These are phyloP conservation scores for Colletotrichum chrysophilum DNA, from an alignment of 2,329 filamentous ascomycete species.

Conservation along the genomic window DNA sequence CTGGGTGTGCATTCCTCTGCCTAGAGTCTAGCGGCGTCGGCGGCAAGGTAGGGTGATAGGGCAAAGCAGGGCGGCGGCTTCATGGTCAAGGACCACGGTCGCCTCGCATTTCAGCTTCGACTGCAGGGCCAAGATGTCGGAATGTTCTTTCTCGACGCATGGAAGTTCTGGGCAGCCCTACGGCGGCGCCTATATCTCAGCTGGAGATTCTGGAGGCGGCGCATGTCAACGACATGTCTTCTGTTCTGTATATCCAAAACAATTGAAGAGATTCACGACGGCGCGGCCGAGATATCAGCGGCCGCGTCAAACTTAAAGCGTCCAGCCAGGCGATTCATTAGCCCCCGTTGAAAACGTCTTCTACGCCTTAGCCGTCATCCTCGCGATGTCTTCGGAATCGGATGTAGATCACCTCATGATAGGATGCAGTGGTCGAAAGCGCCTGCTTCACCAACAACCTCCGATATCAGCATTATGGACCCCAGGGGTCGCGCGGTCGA, in stretches of 20 bases:
- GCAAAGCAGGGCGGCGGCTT: not conserved
- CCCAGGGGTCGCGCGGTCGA: not conserved
- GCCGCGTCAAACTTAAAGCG: not conserved
- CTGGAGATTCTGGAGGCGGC: not conserved
- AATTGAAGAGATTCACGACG: not conserved
- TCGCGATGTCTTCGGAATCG: not conserved
- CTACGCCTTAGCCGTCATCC: not conserved
- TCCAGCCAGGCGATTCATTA: not conserved
- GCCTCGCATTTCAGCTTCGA: not conserved
- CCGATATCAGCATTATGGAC: not conserved
- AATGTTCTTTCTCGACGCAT: not conserved
- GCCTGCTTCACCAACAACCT: not conserved
- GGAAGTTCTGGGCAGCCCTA: not conserved
- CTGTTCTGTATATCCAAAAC: not conserved
- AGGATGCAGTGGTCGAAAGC: not conserved
- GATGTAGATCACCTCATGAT: conserved; percentile 10
- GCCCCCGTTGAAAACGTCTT: not conserved
- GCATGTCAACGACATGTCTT: not conserved
- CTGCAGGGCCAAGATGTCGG: not conserved
- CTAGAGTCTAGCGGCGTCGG: not conserved
- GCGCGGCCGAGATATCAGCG: not conserved
- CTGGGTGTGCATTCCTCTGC: conserved; percentile 6
- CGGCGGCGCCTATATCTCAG: not conserved
- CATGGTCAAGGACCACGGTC: conserved; percentile 1
- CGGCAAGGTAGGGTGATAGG: not conserved